These are phyloP conservation scores for Erodium texanum DNA, from an alignment of 441 rosid genomes.

Conservation along the genomic window DNA sequence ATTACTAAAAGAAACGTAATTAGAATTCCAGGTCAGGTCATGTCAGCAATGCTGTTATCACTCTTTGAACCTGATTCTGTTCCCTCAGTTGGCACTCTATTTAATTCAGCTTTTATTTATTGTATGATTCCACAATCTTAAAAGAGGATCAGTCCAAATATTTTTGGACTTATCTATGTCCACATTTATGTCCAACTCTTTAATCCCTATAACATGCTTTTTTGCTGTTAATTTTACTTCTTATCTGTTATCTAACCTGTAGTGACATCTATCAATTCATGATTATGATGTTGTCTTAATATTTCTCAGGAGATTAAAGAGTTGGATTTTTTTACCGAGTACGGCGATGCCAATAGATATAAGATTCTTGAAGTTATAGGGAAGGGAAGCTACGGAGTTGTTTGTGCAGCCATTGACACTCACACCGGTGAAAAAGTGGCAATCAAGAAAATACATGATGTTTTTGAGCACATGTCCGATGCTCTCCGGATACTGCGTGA, in stretches of 20 bases:
- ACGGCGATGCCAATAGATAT: slow-evolving; percentile 91
- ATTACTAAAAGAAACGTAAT: background rate
- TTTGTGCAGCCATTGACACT: slow-evolving; percentile 79
- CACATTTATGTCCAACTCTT: background rate
- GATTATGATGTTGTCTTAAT: background rate
- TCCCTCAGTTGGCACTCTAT: background rate
- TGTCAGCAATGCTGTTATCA: background rate
- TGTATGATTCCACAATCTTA: background rate
- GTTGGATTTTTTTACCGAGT: slow-evolving; percentile 80
- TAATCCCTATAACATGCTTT: background rate
- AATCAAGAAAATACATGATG: slow-evolving; percentile 25
- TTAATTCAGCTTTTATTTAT: background rate
- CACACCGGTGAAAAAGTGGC: slow-evolving; percentile 24
- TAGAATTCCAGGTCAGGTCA: background rate
- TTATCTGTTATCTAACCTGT: background rate
- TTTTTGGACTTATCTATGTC: background rate
- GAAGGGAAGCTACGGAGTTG: slow-evolving; percentile 97
- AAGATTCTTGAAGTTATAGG: slow-evolving; percentile 80
- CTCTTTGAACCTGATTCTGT: slow-evolving; percentile 1
- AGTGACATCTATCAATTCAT: background rate
- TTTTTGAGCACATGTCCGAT: slow-evolving; percentile 68
- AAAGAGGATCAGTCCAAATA: background rate
- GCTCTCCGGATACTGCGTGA: slow-evolving; percentile 84
- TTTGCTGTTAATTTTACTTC: background rate
- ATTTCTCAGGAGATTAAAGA: slow-evolving; percentile 50